phyloP scores from a whole-genome alignment of 768 basidiomycete genomes.

The Tylopilus vinaceipallidus region DNA sequence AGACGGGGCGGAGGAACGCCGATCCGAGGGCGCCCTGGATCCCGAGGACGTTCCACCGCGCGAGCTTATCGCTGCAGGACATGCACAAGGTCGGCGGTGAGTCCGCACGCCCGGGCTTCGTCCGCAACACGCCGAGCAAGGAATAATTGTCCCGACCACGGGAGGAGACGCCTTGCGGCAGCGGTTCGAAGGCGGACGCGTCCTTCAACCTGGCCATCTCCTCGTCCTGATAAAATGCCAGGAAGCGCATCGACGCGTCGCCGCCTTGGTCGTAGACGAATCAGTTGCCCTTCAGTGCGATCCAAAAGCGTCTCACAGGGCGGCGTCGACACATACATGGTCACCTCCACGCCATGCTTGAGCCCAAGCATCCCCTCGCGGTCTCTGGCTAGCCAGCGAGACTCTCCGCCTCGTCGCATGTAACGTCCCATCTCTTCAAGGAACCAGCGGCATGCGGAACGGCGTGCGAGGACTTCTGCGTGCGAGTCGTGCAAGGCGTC shows the following conservation, averaged over 20 bases:
- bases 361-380: constrained; percentile 45
- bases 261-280: constrained; percentile 61
- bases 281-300: no score
- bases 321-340: constrained; percentile 76
- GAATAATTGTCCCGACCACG: constrained; percentile 82
- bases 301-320: constrained; percentile 45
- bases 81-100: constrained; percentile 79
- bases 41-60: constrained; percentile 80
- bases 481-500: constrained; percentile 88
- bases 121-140: constrained; percentile 74
- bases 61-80: constrained; percentile 96
- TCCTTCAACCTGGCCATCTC: constrained; percentile 71
- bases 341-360: constrained; percentile 45
- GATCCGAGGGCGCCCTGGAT: constrained; percentile 81
- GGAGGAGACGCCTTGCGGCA: constrained; percentile 42
- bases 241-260: constrained; percentile 80
- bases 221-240: constrained; percentile 73
- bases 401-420: constrained; percentile 28
- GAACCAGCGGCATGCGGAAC: constrained; percentile 77
- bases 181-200: constrained; percentile 34
- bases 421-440: constrained; percentile 57
- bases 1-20: constrained; percentile 55
- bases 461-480: constrained; percentile 87
- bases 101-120: constrained; percentile 93
- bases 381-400: constrained; percentile 48